Conservation (phyloP, 768 basidiomycete genomes). For the Rhodotorula toruloides region DNA sequence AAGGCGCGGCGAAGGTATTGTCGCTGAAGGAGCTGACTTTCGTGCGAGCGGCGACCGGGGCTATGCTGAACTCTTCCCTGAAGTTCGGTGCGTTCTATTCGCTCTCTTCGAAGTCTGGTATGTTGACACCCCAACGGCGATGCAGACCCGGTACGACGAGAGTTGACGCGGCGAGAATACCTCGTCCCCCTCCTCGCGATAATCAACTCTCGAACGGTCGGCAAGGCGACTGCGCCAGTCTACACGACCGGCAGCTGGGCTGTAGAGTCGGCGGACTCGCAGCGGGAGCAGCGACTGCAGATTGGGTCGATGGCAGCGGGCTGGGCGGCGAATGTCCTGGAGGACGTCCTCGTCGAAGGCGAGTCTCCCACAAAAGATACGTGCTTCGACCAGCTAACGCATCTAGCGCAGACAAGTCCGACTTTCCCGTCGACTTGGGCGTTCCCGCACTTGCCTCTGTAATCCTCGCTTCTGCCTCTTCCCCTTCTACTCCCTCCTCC, state of each 20-base stretch:
- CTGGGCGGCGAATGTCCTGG: conserved; percentile 35
- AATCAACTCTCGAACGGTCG: conserved; percentile 10
- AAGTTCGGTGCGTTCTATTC: conserved; percentile 28
- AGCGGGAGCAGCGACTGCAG: conserved; percentile 12
- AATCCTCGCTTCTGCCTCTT: conserved; percentile 2
- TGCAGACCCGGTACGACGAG: conserved; percentile 31
- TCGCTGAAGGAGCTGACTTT: conserved; percentile 15
- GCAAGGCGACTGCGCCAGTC: conserved; percentile 2
- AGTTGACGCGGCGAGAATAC: not conserved
- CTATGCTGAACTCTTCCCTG: conserved; percentile 31
- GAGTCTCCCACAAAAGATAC: not conserved
- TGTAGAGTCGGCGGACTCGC: not conserved
- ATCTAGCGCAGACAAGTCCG: conserved; percentile 17
- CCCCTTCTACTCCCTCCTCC: not conserved
- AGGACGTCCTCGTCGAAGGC: conserved; percentile 31
- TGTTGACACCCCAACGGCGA: no score
- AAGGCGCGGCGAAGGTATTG: not conserved
- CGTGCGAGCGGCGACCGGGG: conserved; percentile 25
- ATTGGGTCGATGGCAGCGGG: conserved; percentile 7
- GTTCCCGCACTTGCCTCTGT: conserved; percentile 19
- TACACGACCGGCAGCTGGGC: conserved; percentile 21
- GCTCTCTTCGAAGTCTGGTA: no score
- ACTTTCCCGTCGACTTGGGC: conserved; percentile 16
- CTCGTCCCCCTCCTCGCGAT: conserved; percentile 22
- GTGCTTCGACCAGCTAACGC: not conserved